Conservation (phyloP, 306 rosid genomes). For the Pachyrhizus erosus region DNA sequence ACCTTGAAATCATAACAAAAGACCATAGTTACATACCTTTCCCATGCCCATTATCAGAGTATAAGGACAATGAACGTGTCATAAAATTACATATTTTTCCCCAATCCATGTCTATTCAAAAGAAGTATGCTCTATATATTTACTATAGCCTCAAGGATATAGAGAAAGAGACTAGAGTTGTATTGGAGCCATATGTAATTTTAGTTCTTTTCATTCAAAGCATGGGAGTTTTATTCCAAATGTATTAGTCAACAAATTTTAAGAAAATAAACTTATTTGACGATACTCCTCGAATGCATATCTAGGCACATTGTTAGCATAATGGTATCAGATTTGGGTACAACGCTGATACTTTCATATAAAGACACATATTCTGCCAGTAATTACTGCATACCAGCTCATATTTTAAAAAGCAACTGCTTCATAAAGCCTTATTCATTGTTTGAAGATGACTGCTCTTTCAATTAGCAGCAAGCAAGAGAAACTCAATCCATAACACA, state of each 20-base stretch:
- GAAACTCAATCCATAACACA: background rate
- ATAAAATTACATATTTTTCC: background rate
- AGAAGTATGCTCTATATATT: background rate
- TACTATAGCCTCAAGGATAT: background rate
- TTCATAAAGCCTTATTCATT: background rate
- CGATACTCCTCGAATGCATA: background rate
- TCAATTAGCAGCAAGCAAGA: slow-evolving; percentile 16
- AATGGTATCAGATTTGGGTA: background rate
- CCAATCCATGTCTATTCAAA: background rate
- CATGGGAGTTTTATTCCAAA: background rate
- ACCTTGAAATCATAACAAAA: background rate
- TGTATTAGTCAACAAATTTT: background rate
- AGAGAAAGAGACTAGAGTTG: background rate
- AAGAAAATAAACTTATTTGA: background rate
- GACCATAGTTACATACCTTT: background rate
- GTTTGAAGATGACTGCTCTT: background rate
- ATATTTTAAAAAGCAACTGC: background rate
- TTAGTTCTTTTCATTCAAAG: background rate
- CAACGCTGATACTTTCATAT: background rate
- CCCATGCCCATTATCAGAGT: background rate
- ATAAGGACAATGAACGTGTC: background rate
- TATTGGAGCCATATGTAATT: background rate
- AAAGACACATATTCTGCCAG: background rate
- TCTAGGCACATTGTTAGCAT: background rate
- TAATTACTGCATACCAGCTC: slow-evolving; percentile 14